A percentile compares a stretch with the other conserved stretches of the same genome.
Conservation (phyloP, 257 asterid species). For the Scutellaria minor region DNA sequence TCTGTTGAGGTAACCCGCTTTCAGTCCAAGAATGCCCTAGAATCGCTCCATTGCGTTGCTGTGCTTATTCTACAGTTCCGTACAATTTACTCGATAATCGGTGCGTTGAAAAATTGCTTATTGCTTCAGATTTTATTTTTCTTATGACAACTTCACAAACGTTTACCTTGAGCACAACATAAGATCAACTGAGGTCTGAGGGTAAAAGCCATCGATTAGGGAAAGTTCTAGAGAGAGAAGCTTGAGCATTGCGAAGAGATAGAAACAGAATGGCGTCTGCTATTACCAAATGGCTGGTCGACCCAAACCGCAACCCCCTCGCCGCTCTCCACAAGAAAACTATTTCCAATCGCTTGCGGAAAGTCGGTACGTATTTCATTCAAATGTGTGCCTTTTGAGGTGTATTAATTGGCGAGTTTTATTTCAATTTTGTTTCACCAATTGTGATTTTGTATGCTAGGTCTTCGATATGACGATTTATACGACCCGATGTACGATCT, state of each 20-base stretch:
- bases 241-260: conserved; percentile 11
- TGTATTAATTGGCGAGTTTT: conserved; percentile 1
- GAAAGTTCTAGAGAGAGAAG: conserved; percentile 32
- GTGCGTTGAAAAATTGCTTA: background rate
- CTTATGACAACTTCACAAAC: background rate
- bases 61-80: conserved; percentile 27
- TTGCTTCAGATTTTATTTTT: too few relatives aligned
- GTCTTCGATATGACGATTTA: conserved; percentile 87
- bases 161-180: background rate
- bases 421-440: background rate
- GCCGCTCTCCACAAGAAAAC: conserved; percentile 75
- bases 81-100: conserved; percentile 30
- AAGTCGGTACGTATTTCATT: conserved; percentile 48
- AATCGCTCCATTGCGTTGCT: background rate
- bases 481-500: conserved; percentile 79
- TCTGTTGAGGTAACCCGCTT: conserved; percentile 8
- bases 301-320: conserved; percentile 76
- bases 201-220: background rate
- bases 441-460: conserved; percentile 40
- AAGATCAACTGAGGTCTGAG: background rate
- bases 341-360: conserved; percentile 60
- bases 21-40: conserved; percentile 29
- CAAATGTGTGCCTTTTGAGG: background rate
- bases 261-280: conserved; percentile 48
- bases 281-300: conserved; percentile 63